Evolutionary conservation across 495 filamentous ascomycete genomes (phyloP).

Genomic region (Penicillium roqueforti): DNA sequence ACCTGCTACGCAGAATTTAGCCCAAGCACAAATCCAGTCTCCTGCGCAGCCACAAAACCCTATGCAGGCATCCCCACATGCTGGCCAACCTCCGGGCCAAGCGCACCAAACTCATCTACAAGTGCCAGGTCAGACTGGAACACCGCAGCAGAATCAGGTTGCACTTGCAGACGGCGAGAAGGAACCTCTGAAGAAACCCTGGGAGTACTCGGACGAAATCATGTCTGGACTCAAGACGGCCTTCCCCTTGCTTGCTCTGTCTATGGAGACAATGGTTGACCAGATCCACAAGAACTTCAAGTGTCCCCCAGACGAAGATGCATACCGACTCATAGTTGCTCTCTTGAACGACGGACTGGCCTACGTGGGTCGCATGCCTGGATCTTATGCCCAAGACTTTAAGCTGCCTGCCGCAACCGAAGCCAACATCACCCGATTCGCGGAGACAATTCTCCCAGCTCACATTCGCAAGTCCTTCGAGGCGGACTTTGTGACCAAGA

Average conservation of each 20-base stretch:
- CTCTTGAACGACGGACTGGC: slow-evolving; percentile 88
- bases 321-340: slow-evolving; percentile 94
- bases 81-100: slow-evolving; percentile 26
- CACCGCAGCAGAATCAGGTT: slow-evolving; percentile 26
- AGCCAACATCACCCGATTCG: slow-evolving; percentile 92
- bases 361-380: slow-evolving; percentile 82
- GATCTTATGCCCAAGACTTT: slow-evolving; percentile 81
- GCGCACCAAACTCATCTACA: slow-evolving; percentile 33
- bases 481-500: slow-evolving; percentile 86
- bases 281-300: slow-evolving; percentile 98
- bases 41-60: slow-evolving; percentile 23
- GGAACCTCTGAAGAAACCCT: slow-evolving; percentile 67
- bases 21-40: slow-evolving; percentile 29
- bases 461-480: slow-evolving; percentile 95
- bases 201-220: slow-evolving; percentile 95
- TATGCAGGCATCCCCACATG: slow-evolving; percentile 28
- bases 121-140: slow-evolving; percentile 39
- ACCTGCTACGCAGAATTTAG: slow-evolving; percentile 31
- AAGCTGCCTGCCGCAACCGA: slow-evolving; percentile 88
- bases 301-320: slow-evolving; percentile 96
- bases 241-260: slow-evolving; percentile 90
- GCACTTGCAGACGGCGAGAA: slow-evolving; percentile 28
- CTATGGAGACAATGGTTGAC: slow-evolving; percentile 99
- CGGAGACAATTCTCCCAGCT: slow-evolving; percentile 87
- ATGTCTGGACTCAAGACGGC: slow-evolving; percentile 91